These are phyloP conservation scores for Luffa acutangula DNA, from an alignment of 306 rosid species.

Conservation along the genomic window DNA sequence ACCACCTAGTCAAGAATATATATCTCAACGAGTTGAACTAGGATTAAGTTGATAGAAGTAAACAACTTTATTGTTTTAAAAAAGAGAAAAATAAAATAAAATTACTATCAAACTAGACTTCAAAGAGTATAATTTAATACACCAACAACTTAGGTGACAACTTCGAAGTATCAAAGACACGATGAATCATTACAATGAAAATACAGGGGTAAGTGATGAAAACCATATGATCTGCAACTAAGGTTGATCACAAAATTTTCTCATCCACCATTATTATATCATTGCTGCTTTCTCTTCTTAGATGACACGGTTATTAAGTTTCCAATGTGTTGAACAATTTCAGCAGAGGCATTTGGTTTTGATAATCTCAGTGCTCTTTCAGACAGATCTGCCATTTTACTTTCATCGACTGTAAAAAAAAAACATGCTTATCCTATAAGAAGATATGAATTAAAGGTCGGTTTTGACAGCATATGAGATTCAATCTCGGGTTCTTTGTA, in stretches of 20 bases:
- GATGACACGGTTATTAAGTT: constrained; percentile 31
- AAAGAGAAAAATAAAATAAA: background rate
- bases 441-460: background rate
- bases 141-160: background rate
- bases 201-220: background rate
- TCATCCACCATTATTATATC: background rate
- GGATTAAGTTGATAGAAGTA: too few relatives aligned
- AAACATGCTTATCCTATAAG: background rate
- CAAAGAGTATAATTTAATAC: background rate
- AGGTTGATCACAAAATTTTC: background rate
- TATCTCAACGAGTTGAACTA: too few relatives aligned
- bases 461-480: background rate
- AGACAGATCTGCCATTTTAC: constrained; percentile 56
- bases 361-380: constrained; percentile 67
- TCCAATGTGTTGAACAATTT: constrained; percentile 48
- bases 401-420: constrained; percentile 40
- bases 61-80: background rate
- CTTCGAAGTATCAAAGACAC: background rate
- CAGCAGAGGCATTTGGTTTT: constrained; percentile 44
- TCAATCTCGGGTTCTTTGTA: too few relatives aligned
- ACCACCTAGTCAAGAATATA: too few relatives aligned
- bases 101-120: background rate
- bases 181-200: background rate
- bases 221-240: background rate
- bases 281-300: constrained; percentile 4